Evolutionary conservation across 768 basidiomycete species (phyloP).

Genomic region (Lepiota subincarnata): DNA sequence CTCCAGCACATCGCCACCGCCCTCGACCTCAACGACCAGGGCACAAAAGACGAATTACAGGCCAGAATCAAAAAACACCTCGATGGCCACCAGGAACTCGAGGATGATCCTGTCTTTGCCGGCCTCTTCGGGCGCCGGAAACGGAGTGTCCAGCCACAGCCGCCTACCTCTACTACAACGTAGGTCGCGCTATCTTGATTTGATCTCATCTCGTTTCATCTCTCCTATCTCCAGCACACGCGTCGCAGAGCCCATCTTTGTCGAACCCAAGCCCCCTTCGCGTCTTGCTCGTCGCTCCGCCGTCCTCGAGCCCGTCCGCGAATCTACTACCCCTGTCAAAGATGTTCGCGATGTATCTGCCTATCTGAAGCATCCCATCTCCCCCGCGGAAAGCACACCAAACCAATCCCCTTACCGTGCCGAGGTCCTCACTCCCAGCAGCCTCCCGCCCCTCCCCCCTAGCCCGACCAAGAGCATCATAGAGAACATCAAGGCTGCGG

Average conservation of each 20-base stretch:
- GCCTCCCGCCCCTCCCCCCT: slow-evolving; percentile 33
- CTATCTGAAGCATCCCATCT: slow-evolving; percentile 44
- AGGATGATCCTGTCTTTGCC: slow-evolving; percentile 52
- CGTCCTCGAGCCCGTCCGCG: slow-evolving; percentile 38
- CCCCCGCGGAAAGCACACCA: slow-evolving; percentile 30
- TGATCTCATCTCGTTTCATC: slow-evolving; percentile 12
- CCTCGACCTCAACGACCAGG: slow-evolving; percentile 46
- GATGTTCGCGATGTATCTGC: slow-evolving; percentile 49
- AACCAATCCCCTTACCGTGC: slow-evolving; percentile 20
- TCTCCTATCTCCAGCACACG: slow-evolving; percentile 13
- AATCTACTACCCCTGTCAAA: slow-evolving; percentile 45
- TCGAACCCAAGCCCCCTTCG: slow-evolving; percentile 22
- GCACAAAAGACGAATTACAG: slow-evolving; percentile 62
- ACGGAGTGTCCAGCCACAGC: slow-evolving; percentile 37
- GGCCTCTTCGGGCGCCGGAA: slow-evolving; percentile 50
- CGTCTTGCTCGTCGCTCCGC: slow-evolving; percentile 17
- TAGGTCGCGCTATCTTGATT: slow-evolving; percentile 15
- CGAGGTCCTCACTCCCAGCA: slow-evolving; percentile 29
- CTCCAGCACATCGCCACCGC: slow-evolving; percentile 58
- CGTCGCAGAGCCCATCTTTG: slow-evolving; percentile 6
- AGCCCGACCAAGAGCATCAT: slow-evolving; percentile 38
- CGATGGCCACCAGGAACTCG: slow-evolving; percentile 51
- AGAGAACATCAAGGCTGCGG: slow-evolving; percentile 27
- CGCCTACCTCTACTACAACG: slow-evolving; percentile 13
- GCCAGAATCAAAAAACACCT: slow-evolving; percentile 61